Evolutionary conservation across 805 yeast species (phyloP).

Genomic region (Tetrapisispora fleetii): DNA sequence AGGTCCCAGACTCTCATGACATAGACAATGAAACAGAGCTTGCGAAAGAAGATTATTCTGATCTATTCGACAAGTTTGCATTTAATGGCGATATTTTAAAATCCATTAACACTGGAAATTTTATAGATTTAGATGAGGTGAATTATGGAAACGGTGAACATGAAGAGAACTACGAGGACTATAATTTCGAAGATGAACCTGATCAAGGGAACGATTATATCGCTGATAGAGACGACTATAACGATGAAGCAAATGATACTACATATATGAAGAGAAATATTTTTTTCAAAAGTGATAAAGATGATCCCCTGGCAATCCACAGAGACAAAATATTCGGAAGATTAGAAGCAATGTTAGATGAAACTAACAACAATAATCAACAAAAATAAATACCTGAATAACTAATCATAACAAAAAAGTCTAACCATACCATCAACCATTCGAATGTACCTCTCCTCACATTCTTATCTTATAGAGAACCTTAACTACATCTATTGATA

Average conservation of each 20-base stretch:
- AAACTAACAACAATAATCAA: constrained; percentile 7
- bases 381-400: too few species aligned
- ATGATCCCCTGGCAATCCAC: constrained; percentile 53
- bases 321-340: constrained; percentile 53
- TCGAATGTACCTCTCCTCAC: too few species aligned
- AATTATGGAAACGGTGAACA: constrained; percentile 29
- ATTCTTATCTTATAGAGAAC: too few species aligned
- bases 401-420: too few species aligned
- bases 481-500: too few species aligned
- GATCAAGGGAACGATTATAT: constrained; percentile 24
- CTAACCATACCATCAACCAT: too few species aligned
- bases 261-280: constrained; percentile 31
- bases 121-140: constrained; percentile 27
- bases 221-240: constrained; percentile 38
- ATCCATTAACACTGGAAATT: constrained; percentile 17
- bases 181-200: constrained; percentile 42
- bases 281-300: constrained; percentile 48
- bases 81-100: constrained; percentile 16
- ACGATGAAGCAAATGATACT: constrained; percentile 37
- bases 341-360: constrained; percentile 46
- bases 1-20: constrained; percentile 3
- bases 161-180: constrained; percentile 64
- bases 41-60: constrained; percentile 9
- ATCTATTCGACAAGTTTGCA: constrained; percentile 18
- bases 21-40: background rate